Percentiles rank a stretch among this genome's conserved stretches.
Conservation (phyloP, 2,329 filamentous ascomycete genomes). For the Nectriaceae sp. region DNA sequence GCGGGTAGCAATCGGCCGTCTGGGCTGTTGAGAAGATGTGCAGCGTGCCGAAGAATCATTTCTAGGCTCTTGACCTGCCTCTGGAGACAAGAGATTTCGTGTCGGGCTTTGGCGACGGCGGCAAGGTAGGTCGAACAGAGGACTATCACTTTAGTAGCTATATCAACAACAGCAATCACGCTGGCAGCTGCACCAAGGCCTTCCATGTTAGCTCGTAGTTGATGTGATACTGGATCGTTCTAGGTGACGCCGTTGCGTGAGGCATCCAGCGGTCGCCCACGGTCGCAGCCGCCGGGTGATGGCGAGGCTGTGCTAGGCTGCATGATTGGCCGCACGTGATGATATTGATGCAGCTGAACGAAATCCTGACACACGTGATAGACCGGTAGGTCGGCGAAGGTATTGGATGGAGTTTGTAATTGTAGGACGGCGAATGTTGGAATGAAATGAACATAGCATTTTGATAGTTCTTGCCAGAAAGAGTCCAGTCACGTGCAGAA, state of each 20-base stretch:
- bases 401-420: not conserved
- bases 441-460: not conserved
- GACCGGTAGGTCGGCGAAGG: not conserved
- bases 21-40: not conserved
- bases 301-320: not conserved
- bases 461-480: not conserved
- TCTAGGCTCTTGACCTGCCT: not conserved
- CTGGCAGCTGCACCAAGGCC: not conserved
- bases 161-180: not conserved
- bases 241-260: not conserved
- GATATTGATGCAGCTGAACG: not conserved
- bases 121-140: slow-evolving; percentile 1
- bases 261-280: not conserved
- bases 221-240: not conserved
- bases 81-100: slow-evolving; percentile 1
- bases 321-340: not conserved
- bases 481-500: not conserved
- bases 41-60: not conserved
- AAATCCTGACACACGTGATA: not conserved
- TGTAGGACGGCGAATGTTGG: not conserved
- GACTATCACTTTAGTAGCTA: not conserved
- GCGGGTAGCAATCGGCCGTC: not conserved
- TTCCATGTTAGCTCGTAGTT: slow-evolving; percentile 2
- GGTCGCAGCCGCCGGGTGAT: not conserved
- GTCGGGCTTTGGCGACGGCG: slow-evolving; percentile 1